Conservation (phyloP, 2,329 filamentous ascomycete species). For the Colletotrichum euphorbiae region DNA sequence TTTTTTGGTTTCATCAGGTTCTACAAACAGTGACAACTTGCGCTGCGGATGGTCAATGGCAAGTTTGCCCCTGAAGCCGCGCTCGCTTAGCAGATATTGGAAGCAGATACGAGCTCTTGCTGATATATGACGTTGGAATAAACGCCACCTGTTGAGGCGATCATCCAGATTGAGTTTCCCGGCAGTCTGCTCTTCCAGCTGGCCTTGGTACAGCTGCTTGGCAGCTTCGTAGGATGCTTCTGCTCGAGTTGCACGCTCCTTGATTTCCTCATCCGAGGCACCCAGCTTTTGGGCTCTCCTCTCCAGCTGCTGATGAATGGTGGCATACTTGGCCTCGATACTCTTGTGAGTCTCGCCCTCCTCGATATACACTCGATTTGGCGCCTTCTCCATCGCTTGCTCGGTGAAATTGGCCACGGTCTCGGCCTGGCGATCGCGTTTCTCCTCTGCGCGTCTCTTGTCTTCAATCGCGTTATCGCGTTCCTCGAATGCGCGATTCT, state of each 20-base stretch:
- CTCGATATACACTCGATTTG: slow-evolving; percentile 70
- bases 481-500: slow-evolving; percentile 69
- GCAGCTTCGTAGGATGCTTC: slow-evolving; percentile 55
- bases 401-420: slow-evolving; percentile 65
- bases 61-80: slow-evolving; percentile 87
- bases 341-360: slow-evolving; percentile 71
- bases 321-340: slow-evolving; percentile 65
- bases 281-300: slow-evolving; percentile 69
- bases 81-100: slow-evolving; percentile 87
- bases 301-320: slow-evolving; percentile 68
- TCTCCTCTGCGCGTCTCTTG: slow-evolving; percentile 58
- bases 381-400: slow-evolving; percentile 65
- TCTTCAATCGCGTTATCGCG: slow-evolving; percentile 61
- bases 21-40: slow-evolving; percentile 81
- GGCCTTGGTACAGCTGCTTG: slow-evolving; percentile 54
- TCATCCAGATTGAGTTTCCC: slow-evolving; percentile 72
- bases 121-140: slow-evolving; percentile 87
- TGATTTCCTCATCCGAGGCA: slow-evolving; percentile 73
- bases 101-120: slow-evolving; percentile 88
- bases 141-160: slow-evolving; percentile 80
- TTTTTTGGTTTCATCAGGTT: slow-evolving; percentile 76
- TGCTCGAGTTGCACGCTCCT: slow-evolving; percentile 58
- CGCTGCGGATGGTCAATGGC: slow-evolving; percentile 81
- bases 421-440: slow-evolving; percentile 58
- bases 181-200: slow-evolving; percentile 54